A percentile compares a stretch with the other conserved stretches of the same genome.
Evolutionary conservation across 257 asterid genomes (phyloP).

Genomic region (Capsicum chinense): DNA sequence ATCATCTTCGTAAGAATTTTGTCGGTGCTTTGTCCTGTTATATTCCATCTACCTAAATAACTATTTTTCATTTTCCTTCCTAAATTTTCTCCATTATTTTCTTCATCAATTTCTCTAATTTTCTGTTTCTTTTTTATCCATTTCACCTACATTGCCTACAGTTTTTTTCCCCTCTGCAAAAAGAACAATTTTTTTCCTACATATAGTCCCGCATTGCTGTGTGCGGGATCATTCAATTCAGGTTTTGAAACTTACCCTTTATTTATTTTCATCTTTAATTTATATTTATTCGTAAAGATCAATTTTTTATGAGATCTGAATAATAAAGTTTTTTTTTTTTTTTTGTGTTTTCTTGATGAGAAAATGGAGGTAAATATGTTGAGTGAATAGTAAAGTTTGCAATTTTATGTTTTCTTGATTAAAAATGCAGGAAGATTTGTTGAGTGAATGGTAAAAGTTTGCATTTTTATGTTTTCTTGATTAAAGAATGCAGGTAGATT

Average conservation of each 20-base stretch:
- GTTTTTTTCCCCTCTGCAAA: no score
- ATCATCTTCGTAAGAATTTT: not conserved
- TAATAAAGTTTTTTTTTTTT: no score
- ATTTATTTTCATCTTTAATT: not conserved
- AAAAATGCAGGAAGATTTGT: constrained; percentile 16
- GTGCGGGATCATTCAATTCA: constrained; percentile 15
- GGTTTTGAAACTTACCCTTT: not conserved
- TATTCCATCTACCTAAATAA: not conserved
- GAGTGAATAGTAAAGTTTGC: no score
- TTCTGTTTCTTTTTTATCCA: not conserved
- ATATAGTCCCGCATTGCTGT: constrained; percentile 26
- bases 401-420: no score
- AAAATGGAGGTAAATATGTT: no score
- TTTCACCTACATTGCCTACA: constrained; percentile 3
- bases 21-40: constrained; percentile 25
- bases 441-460: not conserved
- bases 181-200: not conserved
- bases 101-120: constrained; percentile 11
- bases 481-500: no score
- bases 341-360: not conserved
- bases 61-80: not conserved
- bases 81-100: not conserved
- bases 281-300: not conserved
- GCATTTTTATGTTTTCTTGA: no score
- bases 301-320: constrained; percentile 23